phyloP scores from a whole-genome alignment of 148 eudicot species.

The Rhododendron ovatum region DNA sequence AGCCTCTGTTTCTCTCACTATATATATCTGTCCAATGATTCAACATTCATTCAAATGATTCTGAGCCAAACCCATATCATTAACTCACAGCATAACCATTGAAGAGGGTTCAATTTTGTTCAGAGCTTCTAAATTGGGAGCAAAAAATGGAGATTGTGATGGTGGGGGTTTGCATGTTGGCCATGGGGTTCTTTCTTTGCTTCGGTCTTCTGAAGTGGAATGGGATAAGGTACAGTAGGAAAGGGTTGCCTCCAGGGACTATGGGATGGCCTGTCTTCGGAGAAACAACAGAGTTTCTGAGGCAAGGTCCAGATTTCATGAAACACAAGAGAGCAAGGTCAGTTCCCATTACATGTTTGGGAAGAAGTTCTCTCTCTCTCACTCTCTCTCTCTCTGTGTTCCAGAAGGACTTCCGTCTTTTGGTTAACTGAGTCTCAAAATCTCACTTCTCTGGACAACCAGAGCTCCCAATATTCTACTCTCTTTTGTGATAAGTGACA shows the following conservation, averaged over 20 bases:
- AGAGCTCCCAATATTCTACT: not conserved
- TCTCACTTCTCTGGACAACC: not conserved
- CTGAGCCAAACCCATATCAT: not conserved
- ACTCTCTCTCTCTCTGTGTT: not conserved
- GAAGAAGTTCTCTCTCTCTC: not conserved
- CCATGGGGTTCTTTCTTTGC: conserved; percentile 7
- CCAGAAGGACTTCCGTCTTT: not conserved
- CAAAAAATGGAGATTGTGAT: conserved; percentile 11
- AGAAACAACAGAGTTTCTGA: conserved; percentile 60
- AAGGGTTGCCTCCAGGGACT: conserved; percentile 76
- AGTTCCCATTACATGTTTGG: not conserved
- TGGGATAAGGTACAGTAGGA: conserved; percentile 37
- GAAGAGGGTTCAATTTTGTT: not conserved
- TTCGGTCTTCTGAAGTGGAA: conserved; percentile 59
- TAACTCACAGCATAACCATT: not conserved
- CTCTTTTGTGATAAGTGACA: not conserved
- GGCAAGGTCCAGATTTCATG: conserved; percentile 71
- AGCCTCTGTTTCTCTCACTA: not conserved
- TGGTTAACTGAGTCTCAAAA: not conserved
- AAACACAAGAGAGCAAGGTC: conserved; percentile 62
- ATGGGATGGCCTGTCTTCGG: conserved; percentile 92
- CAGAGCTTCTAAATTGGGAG: not conserved
- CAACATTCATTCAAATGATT: not conserved
- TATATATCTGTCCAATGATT: not conserved
- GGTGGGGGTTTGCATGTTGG: conserved; percentile 6